Evolutionary conservation across 1,139 yeast species (phyloP).

Genomic region (Suhomyces bokatorum): DNA sequence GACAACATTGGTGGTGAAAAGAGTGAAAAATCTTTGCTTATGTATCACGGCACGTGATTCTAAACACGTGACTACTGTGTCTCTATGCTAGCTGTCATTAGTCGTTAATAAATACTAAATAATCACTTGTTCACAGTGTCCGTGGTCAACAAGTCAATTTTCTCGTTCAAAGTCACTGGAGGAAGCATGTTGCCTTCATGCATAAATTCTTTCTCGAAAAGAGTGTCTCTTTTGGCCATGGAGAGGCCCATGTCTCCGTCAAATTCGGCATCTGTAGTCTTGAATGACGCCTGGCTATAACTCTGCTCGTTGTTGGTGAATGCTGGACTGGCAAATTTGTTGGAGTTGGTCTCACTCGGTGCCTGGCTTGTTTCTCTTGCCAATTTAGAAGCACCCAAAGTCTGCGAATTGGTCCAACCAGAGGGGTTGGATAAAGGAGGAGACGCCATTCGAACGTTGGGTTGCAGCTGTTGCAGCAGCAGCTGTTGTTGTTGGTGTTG

Average conservation of each 20-base stretch:
- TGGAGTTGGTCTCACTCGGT: neutral
- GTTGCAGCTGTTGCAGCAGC: neutral
- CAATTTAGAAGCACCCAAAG: neutral
- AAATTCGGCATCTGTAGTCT: conserved; percentile 34
- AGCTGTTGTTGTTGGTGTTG: conserved; percentile 8
- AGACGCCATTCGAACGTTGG: neutral
- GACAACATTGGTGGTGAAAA: conserved; percentile 10
- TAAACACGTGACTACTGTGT: neutral
- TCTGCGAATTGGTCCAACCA: neutral
- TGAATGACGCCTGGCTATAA: conserved; percentile 26
- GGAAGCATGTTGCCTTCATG: conserved; percentile 18
- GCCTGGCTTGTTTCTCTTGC: neutral
- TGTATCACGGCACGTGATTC: too few relatives aligned
- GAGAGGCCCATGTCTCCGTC: conserved; percentile 25
- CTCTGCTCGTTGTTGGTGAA: conserved; percentile 8
- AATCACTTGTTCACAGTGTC: conserved; percentile 1
- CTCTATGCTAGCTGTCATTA: conserved; percentile 1
- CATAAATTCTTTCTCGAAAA: conserved; percentile 14
- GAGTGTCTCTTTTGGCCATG: conserved; percentile 10
- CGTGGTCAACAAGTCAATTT: conserved; percentile 28
- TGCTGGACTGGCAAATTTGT: neutral
- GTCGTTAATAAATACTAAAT: conserved; percentile 6
- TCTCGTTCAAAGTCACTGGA: conserved; percentile 32
- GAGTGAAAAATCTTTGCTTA: conserved; percentile 5
- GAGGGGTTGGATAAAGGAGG: neutral